Evolutionary conservation across 768 basidiomycete species (phyloP).

Genomic region (Lactarius vividus): DNA sequence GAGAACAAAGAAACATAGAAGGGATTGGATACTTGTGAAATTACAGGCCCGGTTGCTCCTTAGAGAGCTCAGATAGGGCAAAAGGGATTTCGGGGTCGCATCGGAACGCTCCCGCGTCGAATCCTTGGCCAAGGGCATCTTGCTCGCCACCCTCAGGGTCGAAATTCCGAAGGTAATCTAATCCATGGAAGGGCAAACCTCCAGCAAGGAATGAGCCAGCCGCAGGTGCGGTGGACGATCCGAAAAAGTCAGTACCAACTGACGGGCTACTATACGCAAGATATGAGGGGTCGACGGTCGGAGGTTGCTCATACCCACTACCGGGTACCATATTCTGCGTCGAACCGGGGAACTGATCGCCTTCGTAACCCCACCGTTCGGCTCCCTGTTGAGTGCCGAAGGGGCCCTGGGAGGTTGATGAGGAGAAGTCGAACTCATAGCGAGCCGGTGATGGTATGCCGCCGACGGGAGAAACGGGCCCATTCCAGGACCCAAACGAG

Average conservation of each 20-base stretch:
- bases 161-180: slow-evolving; percentile 83
- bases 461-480: slow-evolving; percentile 24
- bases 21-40: background rate
- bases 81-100: slow-evolving; percentile 79
- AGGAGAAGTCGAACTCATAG: slow-evolving; percentile 27
- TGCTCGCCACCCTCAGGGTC: slow-evolving; percentile 46
- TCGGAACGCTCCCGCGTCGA: slow-evolving; percentile 72
- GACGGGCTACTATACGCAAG: slow-evolving; percentile 21
- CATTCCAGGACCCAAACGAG: slow-evolving; percentile 34
- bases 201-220: slow-evolving; percentile 62
- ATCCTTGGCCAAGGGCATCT: slow-evolving; percentile 53
- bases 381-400: slow-evolving; percentile 7
- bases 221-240: slow-evolving; percentile 44
- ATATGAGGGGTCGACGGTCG: slow-evolving; percentile 28
- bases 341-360: slow-evolving; percentile 19
- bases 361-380: slow-evolving; percentile 23
- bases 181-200: slow-evolving; percentile 79
- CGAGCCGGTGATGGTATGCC: slow-evolving; percentile 21
- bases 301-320: slow-evolving; percentile 15
- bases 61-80: slow-evolving; percentile 41
- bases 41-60: slow-evolving; percentile 14
- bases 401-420: slow-evolving; percentile 13
- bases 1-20: background rate
- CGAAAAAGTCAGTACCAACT: slow-evolving; percentile 34
- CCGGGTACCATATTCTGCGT: slow-evolving; percentile 10